A percentile compares a stretch with the other conserved stretches of the same genome.
Evolutionary conservation across 495 filamentous ascomycete species (phyloP).

Genomic region (Eremomyces bilateralis): DNA sequence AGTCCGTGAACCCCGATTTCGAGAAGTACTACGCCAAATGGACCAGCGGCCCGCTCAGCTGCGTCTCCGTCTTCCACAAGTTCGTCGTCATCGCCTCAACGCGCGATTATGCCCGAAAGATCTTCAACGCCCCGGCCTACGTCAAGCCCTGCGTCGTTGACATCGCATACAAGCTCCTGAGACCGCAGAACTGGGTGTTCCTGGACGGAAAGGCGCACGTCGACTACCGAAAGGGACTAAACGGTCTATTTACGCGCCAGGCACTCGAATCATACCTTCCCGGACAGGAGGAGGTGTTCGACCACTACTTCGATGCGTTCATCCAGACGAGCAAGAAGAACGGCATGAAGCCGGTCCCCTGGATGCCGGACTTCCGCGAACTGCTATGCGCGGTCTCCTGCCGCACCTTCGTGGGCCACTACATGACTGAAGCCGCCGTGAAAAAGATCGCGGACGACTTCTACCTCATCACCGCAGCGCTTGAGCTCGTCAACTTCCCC

Average conservation of each 20-base stretch:
- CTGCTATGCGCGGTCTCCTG: conserved; percentile 88
- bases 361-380: conserved; percentile 87
- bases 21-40: conserved; percentile 80
- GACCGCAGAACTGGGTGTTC: conserved; percentile 91
- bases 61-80: conserved; percentile 99
- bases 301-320: conserved; percentile 63
- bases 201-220: conserved; percentile 87
- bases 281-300: conserved; percentile 79
- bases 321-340: conserved; percentile 48
- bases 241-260: conserved; percentile 80
- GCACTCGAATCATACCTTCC: conserved; percentile 78
- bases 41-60: conserved; percentile 75
- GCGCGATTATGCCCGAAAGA: conserved; percentile 87
- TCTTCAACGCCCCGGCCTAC: conserved; percentile 83
- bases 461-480: conserved; percentile 83
- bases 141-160: conserved; percentile 97
- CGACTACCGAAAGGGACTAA: conserved; percentile 91
- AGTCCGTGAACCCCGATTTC: conserved; percentile 84
- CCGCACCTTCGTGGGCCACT: conserved; percentile 91
- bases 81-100: conserved; percentile 96
- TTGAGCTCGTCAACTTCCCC: conserved; percentile 96
- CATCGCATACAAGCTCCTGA: conserved; percentile 81
- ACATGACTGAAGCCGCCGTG: conserved; percentile 68
- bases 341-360: conserved; percentile 51
- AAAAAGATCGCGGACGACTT: conserved; percentile 96